These are phyloP conservation scores for Lachnellula hyalina DNA, from an alignment of 2,329 filamentous ascomycete species.

Conservation along the genomic window DNA sequence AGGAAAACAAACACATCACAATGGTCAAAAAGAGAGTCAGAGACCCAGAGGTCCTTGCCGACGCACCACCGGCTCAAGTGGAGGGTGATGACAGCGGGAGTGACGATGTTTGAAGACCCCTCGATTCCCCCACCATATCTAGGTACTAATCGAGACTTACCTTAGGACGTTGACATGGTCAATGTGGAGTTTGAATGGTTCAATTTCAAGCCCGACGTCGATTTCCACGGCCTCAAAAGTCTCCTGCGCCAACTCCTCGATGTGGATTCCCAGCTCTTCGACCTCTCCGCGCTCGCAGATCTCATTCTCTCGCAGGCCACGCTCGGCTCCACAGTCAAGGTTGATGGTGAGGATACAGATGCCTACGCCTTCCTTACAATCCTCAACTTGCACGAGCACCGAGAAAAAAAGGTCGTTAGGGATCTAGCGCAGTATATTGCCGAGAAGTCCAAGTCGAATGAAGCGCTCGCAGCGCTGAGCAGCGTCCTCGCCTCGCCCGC, in stretches of 20 bases:
- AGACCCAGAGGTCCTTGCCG: slow-evolving; percentile 29
- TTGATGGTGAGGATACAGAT: slow-evolving; percentile 90
- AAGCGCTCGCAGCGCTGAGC: slow-evolving; percentile 51
- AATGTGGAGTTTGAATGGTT: slow-evolving; percentile 99
- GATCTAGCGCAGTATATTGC: slow-evolving; percentile 67
- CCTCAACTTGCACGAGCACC: slow-evolving; percentile 75
- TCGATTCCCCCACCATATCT: background rate
- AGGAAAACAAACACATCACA: slow-evolving; percentile 6
- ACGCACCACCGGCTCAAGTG: slow-evolving; percentile 22
- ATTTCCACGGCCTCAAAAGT: slow-evolving; percentile 92
- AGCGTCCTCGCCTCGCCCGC: slow-evolving; percentile 49
- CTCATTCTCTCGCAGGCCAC: slow-evolving; percentile 80
- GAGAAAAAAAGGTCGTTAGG: slow-evolving; percentile 66
- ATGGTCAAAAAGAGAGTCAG: slow-evolving; percentile 33
- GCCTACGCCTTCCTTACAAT: slow-evolving; percentile 90
- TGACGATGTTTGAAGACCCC: slow-evolving; percentile 25
- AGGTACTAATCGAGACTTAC: background rate
- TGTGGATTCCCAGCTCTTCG: slow-evolving; percentile 76
- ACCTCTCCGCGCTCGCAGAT: slow-evolving; percentile 81
- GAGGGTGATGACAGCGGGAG: slow-evolving; percentile 27
- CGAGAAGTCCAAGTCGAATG: slow-evolving; percentile 44
- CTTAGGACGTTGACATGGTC: slow-evolving; percentile 80
- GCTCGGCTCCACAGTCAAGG: slow-evolving; percentile 92
- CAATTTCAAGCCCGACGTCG: slow-evolving; percentile 81
- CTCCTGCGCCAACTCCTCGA: slow-evolving; percentile 90